These are phyloP conservation scores for Penicillium sp. DNA, from an alignment of 2,329 filamentous ascomycete genomes.

Conservation along the genomic window DNA sequence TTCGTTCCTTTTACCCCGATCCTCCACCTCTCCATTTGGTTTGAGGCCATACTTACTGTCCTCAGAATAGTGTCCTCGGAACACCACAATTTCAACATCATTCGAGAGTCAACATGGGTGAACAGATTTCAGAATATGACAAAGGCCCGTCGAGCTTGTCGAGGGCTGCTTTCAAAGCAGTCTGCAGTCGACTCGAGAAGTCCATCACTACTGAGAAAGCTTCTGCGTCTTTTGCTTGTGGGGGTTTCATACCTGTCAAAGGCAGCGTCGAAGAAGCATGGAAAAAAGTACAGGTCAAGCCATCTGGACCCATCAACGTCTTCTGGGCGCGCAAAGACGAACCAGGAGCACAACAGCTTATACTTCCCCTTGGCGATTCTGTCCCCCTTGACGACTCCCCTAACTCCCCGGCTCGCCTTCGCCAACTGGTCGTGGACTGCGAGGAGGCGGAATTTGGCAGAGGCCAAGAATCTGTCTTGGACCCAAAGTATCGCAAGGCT, in stretches of 20 bases:
- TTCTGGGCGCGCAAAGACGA: not conserved
- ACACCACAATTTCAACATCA: too few relatives aligned
- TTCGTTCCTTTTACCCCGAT: too few relatives aligned
- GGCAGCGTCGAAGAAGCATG: not conserved
- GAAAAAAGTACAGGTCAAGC: not conserved
- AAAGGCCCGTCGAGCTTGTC: not conserved
- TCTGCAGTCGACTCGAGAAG: not conserved
- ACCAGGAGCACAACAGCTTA: not conserved
- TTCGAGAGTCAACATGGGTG: too few relatives aligned
- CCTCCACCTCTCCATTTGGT: too few relatives aligned
- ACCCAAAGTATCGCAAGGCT: not conserved
- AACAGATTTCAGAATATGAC: too few relatives aligned
- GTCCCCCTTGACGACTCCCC: not conserved
- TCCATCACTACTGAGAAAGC: conserved; percentile 22
- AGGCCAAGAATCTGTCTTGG: not conserved
- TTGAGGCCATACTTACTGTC: too few relatives aligned
- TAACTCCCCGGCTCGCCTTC: not conserved
- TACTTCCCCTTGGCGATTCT: not conserved
- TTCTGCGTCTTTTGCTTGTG: conserved; percentile 5
- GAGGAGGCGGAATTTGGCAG: not conserved
- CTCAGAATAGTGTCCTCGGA: too few relatives aligned
- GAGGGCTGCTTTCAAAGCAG: not conserved
- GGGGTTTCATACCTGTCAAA: not conserved
- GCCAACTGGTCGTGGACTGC: not conserved
- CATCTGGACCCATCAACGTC: not conserved